phyloP scores from a whole-genome alignment of 2,329 filamentous ascomycete genomes.

The Periglandula ipomoeae region DNA sequence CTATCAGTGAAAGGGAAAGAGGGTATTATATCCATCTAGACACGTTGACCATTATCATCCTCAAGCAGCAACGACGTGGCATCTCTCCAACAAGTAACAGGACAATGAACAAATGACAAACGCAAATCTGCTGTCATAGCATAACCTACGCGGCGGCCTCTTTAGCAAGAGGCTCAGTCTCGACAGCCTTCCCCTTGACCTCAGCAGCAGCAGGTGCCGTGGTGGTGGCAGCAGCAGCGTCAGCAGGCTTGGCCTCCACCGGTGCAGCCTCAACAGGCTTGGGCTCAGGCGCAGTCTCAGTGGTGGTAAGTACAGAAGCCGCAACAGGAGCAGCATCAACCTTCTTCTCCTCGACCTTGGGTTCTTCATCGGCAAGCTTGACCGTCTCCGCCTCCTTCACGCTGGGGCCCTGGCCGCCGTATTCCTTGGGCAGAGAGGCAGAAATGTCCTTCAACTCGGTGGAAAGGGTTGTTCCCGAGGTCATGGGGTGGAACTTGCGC shows the following conservation, averaged over 20 bases:
- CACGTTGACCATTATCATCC: neutral
- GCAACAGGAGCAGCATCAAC: constrained; percentile 5
- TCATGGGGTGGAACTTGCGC: constrained; percentile 72
- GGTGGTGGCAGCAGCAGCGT: neutral
- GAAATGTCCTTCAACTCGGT: constrained; percentile 50
- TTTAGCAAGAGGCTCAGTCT: constrained; percentile 5
- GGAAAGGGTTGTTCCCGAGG: constrained; percentile 61
- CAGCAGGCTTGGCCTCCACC: constrained; percentile 3
- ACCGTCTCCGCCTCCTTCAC: constrained; percentile 29
- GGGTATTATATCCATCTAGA: constrained; percentile 8
- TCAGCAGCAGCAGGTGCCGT: constrained; percentile 4
- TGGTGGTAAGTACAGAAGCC: constrained; percentile 5
- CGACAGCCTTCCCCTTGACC: constrained; percentile 5
- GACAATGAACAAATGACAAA: neutral
- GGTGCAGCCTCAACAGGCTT: neutral
- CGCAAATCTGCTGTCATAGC: neutral
- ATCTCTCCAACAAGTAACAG: neutral
- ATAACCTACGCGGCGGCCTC: constrained; percentile 5
- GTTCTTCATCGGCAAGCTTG: constrained; percentile 14
- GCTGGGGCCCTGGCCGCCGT: constrained; percentile 61
- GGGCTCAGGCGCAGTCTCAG: constrained; percentile 3
- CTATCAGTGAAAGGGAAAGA: neutral
- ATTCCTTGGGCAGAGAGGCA: constrained; percentile 59
- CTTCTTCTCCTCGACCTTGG: constrained; percentile 8
- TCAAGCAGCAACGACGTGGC: neutral